Evolutionary conservation across 1,284 basidiomycete species (phyloP), one percentile per base, ranked within the genome.

Genomic region (Leucoagaricus sp.): DNA sequence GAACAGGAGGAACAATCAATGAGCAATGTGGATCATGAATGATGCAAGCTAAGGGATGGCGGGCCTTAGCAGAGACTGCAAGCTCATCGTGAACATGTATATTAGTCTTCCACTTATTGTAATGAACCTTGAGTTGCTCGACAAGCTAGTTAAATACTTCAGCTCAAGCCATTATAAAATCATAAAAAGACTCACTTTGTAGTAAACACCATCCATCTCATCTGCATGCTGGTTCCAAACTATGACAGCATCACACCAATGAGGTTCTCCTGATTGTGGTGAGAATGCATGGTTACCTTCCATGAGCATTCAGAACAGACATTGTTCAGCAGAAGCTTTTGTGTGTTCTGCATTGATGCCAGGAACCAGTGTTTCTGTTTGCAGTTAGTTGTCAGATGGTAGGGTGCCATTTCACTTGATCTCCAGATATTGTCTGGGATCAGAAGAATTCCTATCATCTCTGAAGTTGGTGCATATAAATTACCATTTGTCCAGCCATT

Each of bases 401-500:
- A 69, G 12, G 19, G 44, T 10, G 53, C 58, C 63, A 69, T 68
- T 3, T 61, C 63, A 53, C 47, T 55, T 17, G 42, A 26, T 7
- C 25, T 8, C 1, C 53, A 60, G 5, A 69, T 38, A 19, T 63
- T 55, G 9, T 38, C 58, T 19, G 67, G 70, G 56, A 69, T 57
- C 0, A 61, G 64, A 49, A 69, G 61, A 25, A 72, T 66, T 1
- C 68, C 70, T 7, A 66, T 33, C 2, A 58, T 46, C 44, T 70
- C 66, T 0, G 44, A 40, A 3, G 65, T 65, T 10, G 36, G 65
- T 1, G 58, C 9, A 49, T 70, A 70, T 5, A 69, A 58, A 33
- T 69, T 65, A 1, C 66, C 65, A 41, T 71, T 71, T 2, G 67
- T 55, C 66, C 67, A 68, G 1, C 61, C 60, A 1, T 33, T 53